phyloP scores from a whole-genome alignment of 2,329 filamentous ascomycete genomes.

The Venturia pyrina region DNA sequence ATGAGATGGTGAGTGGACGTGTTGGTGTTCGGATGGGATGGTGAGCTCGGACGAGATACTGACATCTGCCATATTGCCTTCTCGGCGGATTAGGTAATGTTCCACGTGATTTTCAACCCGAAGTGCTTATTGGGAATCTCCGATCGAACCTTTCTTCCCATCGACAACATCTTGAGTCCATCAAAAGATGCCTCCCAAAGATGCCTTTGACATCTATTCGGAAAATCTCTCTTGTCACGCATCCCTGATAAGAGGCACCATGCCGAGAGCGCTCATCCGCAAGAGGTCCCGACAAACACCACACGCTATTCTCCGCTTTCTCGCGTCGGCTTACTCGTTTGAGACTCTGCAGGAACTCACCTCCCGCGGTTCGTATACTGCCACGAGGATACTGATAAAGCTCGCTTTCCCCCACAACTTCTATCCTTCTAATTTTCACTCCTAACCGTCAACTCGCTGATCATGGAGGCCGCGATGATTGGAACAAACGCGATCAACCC shows the following conservation, averaged over 20 bases:
- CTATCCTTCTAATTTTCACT: neutral
- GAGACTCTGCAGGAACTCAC: neutral
- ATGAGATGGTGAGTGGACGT: neutral
- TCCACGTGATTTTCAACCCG: too few relatives aligned
- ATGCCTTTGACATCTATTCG: neutral
- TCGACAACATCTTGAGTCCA: neutral
- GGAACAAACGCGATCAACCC: neutral
- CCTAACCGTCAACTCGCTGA: neutral
- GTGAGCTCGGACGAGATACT: neutral
- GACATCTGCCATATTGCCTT: neutral
- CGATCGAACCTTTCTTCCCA: too few relatives aligned
- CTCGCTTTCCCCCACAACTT: neutral
- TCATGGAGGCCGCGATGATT: neutral
- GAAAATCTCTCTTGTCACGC: neutral
- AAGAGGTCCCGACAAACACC: neutral
- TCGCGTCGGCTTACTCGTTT: slow-evolving; percentile 6
- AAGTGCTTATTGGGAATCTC: too few relatives aligned
- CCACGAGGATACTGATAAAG: neutral
- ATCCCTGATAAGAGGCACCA: neutral
- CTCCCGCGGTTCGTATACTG: too few relatives aligned
- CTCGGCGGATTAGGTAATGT: neutral
- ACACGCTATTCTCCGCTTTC: slow-evolving; percentile 9
- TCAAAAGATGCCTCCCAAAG: neutral
- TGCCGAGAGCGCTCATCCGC: neutral
- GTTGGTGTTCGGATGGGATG: too few relatives aligned